Base-by-base conservation (phyloP, 2,329 filamentous ascomycete genomes). In the Incumbomyces delicatus region DNA sequence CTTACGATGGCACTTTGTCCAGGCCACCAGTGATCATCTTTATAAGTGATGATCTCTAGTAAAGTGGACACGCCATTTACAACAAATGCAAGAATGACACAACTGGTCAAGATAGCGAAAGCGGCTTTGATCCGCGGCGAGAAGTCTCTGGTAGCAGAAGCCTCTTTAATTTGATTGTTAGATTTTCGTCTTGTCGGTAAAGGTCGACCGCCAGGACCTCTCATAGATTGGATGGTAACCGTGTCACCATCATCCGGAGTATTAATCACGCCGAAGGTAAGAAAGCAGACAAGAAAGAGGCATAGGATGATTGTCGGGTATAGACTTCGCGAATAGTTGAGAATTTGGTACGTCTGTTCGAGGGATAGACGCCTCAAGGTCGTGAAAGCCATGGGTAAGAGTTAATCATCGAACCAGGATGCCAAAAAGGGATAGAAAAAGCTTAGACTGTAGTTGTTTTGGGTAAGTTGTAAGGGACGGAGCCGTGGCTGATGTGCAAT, bases 181-280 rank as follows among this genome's bases (percentile, higher is more conserved):
- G 63, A 66, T 61, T 61, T 75, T 63, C 66, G 71, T 67, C 71
- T 78, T 61, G 80, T 84, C 50, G 87, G 88, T 45, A 95, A 71
- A 30, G 87, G 87, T 63, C 94, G 89, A 55, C 89, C 90, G 47
- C 87, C 89, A 1, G 89, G 88, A n/a, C 89, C 89, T 44, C 75
- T 46, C 50, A 55, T 50, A 11, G 55, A 43, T 30, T 55, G 52
- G 18, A 57, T 52, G 20, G 50, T 44, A 47, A 57, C 53, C 41
- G 53, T 56, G 68, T 63, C 52, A 65, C 64, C 52, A 70, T 67
- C 55, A 68, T 68, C 53, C 63, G 72, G 55, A 33, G 75, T 71
- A 16, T 72, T 68, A 50, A 73, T 60, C 52, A 85, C 73, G 57
- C 79, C 81, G 61, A 76, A 76, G 54, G 69, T 60, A 47, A 81